Evolutionary conservation across 2,329 filamentous ascomycete species (phyloP).

Genomic region (Phaeoacremonium minimum): DNA sequence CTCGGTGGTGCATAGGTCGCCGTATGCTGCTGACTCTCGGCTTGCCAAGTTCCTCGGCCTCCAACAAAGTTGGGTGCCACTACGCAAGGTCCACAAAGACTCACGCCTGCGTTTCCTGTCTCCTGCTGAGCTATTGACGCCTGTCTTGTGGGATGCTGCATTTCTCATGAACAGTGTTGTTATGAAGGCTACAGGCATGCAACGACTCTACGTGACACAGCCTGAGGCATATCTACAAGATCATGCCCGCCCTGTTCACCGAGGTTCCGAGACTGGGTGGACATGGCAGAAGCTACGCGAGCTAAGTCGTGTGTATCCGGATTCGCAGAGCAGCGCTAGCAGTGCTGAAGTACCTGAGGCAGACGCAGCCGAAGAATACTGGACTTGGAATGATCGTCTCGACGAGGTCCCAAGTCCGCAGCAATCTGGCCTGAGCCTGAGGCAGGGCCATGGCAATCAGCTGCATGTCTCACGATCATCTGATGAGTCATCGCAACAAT

Average conservation of each 20-base stretch:
- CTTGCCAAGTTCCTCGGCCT: slow-evolving; percentile 53
- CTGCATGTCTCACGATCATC: slow-evolving; percentile 31
- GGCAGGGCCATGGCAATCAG: slow-evolving; percentile 29
- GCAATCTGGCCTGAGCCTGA: slow-evolving; percentile 32
- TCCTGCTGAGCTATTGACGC: slow-evolving; percentile 68
- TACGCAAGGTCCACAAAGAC: slow-evolving; percentile 73
- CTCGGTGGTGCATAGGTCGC: slow-evolving; percentile 22
- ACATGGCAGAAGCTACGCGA: slow-evolving; percentile 67
- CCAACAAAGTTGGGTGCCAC: slow-evolving; percentile 66
- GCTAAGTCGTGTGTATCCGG: slow-evolving; percentile 52
- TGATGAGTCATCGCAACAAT: slow-evolving; percentile 35
- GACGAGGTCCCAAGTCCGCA: slow-evolving; percentile 50
- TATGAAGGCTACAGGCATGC: slow-evolving; percentile 63
- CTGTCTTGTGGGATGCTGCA: slow-evolving; percentile 64
- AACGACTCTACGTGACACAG: slow-evolving; percentile 72
- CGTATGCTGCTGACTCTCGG: slow-evolving; percentile 22
- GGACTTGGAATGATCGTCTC: slow-evolving; percentile 61
- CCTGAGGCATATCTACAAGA: slow-evolving; percentile 71
- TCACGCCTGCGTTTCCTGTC: slow-evolving; percentile 67
- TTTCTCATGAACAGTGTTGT: slow-evolving; percentile 68
- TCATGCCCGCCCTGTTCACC: slow-evolving; percentile 20
- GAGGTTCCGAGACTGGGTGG: slow-evolving; percentile 54
- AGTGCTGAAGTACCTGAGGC: slow-evolving; percentile 48
- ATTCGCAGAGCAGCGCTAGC: slow-evolving; percentile 34
- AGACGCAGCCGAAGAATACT: slow-evolving; percentile 61